These are phyloP conservation scores for Phytophthora pistaciae DNA, from an alignment of 352 stramenopile species.

Conservation along the genomic window DNA sequence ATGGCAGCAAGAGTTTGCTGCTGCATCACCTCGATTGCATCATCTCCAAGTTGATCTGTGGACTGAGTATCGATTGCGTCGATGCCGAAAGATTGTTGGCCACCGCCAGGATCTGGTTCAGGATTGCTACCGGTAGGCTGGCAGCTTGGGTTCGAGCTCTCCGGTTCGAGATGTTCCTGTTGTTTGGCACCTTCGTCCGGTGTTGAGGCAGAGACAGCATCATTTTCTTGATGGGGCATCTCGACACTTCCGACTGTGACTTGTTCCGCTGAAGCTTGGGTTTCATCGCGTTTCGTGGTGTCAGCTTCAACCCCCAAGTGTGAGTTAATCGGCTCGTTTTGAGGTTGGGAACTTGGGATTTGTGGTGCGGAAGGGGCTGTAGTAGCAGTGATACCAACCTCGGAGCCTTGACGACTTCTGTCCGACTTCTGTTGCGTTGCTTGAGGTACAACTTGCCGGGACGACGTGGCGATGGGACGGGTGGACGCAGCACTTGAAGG, in stretches of 20 bases:
- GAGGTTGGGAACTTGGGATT: constrained; percentile 2
- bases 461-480: neutral
- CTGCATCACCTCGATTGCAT: constrained; percentile 30
- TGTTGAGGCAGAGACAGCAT: neutral
- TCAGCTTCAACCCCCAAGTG: neutral
- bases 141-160: neutral
- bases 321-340: neutral
- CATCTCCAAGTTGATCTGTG: constrained; percentile 8
- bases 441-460: neutral
- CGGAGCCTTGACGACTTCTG: neutral
- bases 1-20: constrained; percentile 30
- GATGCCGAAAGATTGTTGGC: neutral
- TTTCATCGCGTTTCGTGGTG: neutral
- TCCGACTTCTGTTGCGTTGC: neutral
- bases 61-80: neutral
- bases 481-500: constrained; percentile 26
- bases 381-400: neutral
- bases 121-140: neutral
- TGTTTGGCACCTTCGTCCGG: neutral
- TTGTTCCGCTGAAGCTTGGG: neutral
- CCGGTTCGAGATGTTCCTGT: neutral
- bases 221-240: neutral
- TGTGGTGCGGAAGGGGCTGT: neutral
- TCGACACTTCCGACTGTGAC: neutral
- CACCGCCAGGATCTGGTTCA: neutral